These are phyloP conservation scores for Teunomyces aglyptinius DNA, from an alignment of 805 yeast species.

Conservation along the genomic window DNA sequence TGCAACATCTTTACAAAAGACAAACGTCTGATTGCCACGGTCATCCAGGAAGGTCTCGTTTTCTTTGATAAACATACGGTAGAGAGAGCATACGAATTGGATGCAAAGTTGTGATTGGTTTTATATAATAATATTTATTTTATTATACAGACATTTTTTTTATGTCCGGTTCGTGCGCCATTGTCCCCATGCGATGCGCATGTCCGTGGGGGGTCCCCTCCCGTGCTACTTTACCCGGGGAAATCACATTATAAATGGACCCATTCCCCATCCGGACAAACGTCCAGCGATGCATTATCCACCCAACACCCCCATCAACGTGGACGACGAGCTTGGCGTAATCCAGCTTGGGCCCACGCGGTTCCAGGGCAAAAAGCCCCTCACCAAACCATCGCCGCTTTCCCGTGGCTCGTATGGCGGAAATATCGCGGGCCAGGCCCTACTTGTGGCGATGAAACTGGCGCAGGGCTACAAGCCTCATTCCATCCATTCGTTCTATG, in stretches of 20 bases:
- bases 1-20: constrained; percentile 25
- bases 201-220: too few relatives aligned
- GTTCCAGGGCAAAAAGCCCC: constrained; percentile 24
- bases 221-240: too few relatives aligned
- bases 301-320: constrained; percentile 6
- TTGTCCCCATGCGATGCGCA: too few relatives aligned
- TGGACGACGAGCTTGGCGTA: constrained; percentile 17
- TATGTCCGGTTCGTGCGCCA: too few relatives aligned
- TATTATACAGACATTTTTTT: background rate
- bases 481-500: constrained; percentile 33
- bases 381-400: constrained; percentile 26
- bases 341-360: constrained; percentile 11
- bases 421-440: constrained; percentile 33
- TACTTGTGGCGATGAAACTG: constrained; percentile 30
- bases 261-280: too few relatives aligned
- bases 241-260: too few relatives aligned
- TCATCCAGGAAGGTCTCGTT: constrained; percentile 34
- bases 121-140: too few relatives aligned
- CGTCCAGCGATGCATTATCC: background rate
- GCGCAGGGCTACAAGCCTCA: constrained; percentile 35
- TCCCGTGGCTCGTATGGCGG: constrained; percentile 36
- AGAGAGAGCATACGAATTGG: constrained; percentile 2
- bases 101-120: background rate
- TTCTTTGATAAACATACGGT: constrained; percentile 8
- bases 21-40: constrained; percentile 28